These are phyloP conservation scores for Solanum appendiculatum DNA, from an alignment of 257 asterid species.

Conservation along the genomic window DNA sequence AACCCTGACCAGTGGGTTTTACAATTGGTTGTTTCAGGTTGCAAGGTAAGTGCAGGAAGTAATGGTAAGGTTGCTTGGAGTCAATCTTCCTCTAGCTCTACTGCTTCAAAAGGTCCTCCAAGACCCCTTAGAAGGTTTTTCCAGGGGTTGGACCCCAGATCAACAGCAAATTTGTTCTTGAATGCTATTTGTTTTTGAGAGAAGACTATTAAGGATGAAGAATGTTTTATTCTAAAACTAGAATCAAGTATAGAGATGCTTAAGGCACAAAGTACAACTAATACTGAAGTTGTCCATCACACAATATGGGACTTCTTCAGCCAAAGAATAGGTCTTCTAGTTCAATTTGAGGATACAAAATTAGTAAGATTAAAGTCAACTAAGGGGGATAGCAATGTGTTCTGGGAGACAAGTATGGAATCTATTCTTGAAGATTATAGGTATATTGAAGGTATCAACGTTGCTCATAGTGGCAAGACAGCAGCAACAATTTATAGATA, in stretches of 20 bases:
- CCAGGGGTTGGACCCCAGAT: slow-evolving; percentile 90
- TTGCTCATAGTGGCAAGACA: slow-evolving; percentile 73
- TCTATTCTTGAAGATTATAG: slow-evolving; percentile 57
- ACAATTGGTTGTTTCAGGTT: slow-evolving; percentile 64
- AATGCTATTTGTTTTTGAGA: slow-evolving; percentile 74
- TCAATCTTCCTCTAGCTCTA: slow-evolving; percentile 49
- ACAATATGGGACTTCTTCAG: slow-evolving; percentile 88
- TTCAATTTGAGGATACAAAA: slow-evolving; percentile 71
- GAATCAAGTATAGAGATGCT: slow-evolving; percentile 47
- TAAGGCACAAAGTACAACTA: slow-evolving; percentile 55
- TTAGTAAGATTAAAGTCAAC: slow-evolving; percentile 53
- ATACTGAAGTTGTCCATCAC: slow-evolving; percentile 66
- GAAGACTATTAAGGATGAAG: slow-evolving; percentile 42
- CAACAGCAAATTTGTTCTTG: slow-evolving; percentile 69
- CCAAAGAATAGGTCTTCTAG: slow-evolving; percentile 68
- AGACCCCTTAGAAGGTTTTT: slow-evolving; percentile 83
- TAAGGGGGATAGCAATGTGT: slow-evolving; percentile 32
- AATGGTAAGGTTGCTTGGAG: slow-evolving; percentile 83
- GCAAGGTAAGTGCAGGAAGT: slow-evolving; percentile 68
- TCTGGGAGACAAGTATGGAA: slow-evolving; percentile 69
- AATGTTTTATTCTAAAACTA: slow-evolving; percentile 58
- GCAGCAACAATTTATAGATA: slow-evolving; percentile 53
- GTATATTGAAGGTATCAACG: slow-evolving; percentile 56
- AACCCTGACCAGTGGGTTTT: slow-evolving; percentile 85
- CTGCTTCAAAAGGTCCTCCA: slow-evolving; percentile 61